phyloP scores from a whole-genome alignment of 805 yeast species.

The Peterozyma xylosa region DNA sequence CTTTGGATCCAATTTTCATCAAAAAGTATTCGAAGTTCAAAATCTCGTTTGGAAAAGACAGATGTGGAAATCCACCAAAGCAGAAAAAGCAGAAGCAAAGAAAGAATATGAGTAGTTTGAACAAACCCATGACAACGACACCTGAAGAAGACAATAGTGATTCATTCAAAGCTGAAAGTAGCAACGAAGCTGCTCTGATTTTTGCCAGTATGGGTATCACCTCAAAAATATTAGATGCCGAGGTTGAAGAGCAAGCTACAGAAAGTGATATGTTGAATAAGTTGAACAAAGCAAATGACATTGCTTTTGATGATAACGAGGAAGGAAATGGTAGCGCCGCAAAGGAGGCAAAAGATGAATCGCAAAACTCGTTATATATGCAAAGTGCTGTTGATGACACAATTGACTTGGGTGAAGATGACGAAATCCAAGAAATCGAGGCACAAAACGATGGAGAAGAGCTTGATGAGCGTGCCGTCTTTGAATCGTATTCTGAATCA shows the following conservation, averaged over 20 bases:
- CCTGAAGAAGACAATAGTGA: slow-evolving; percentile 1
- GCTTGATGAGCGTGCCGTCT: background rate
- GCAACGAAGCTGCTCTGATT: slow-evolving; percentile 6
- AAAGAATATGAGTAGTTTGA: background rate
- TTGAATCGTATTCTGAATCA: background rate
- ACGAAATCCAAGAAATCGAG: background rate
- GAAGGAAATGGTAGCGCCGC: no score
- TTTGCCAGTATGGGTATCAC: slow-evolving; percentile 19
- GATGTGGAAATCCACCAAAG: slow-evolving; percentile 73
- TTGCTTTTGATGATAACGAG: no score
- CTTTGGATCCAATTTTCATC: slow-evolving; percentile 32
- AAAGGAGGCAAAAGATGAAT: no score
- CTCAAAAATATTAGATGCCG: slow-evolving; percentile 12
- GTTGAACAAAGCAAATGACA: no score
- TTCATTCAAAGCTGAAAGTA: slow-evolving; percentile 7
- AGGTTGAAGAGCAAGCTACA: background rate
- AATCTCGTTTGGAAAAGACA: slow-evolving; percentile 67
- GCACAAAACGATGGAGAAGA: background rate
- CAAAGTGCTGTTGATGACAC: no score
- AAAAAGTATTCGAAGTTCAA: slow-evolving; percentile 45
- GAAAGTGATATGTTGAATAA: background rate
- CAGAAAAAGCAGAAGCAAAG: slow-evolving; percentile 25
- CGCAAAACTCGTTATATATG: no score
- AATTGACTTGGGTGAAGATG: background rate
- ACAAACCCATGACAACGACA: background rate